Conservation (phyloP, 805 yeast species). For the Candida berthetii region DNA sequence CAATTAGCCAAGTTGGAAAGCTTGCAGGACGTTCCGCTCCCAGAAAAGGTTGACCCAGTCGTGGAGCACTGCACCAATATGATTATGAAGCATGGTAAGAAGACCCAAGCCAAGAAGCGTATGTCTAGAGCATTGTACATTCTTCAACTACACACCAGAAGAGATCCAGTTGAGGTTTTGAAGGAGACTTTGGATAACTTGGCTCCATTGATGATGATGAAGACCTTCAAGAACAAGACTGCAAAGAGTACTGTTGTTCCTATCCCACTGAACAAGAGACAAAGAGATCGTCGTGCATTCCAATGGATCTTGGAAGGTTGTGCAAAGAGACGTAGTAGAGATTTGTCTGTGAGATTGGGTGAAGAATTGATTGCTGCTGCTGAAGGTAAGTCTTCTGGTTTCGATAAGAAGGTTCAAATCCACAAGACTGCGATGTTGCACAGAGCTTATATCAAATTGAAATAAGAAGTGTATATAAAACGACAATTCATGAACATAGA, state of each 20-base stretch:
- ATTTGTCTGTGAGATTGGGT: conserved; percentile 81
- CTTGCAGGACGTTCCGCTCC: conserved; percentile 47
- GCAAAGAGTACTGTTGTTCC: conserved; percentile 84
- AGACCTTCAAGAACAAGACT: conserved; percentile 73
- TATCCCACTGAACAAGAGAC: conserved; percentile 73
- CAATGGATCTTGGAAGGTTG: conserved; percentile 87
- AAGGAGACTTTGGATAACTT: conserved; percentile 70
- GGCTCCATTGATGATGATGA: conserved; percentile 79
- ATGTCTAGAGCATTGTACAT: conserved; percentile 77
- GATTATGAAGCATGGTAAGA: conserved; percentile 90
- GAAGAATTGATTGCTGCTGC: conserved; percentile 81
- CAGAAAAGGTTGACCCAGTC: conserved; percentile 60
- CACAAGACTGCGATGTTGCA: conserved; percentile 86
- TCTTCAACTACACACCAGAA: conserved; percentile 62
- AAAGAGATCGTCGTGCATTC: conserved; percentile 83
- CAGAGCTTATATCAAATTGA: conserved; percentile 66
- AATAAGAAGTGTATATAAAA: conserved; percentile 9
- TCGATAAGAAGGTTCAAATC: conserved; percentile 74
- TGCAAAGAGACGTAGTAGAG: conserved; percentile 69
- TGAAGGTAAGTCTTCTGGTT: conserved; percentile 76
- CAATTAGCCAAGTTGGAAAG: conserved; percentile 54
- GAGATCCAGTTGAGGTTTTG: conserved; percentile 75
- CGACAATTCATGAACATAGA: no score
- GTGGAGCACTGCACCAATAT: conserved; percentile 75
- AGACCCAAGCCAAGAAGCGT: conserved; percentile 67